Evolutionary conservation across 164 flowering plant species (phyloP), one percentile per base, ranked within the genome.

Genomic region (Tinospora cordifolia): DNA sequence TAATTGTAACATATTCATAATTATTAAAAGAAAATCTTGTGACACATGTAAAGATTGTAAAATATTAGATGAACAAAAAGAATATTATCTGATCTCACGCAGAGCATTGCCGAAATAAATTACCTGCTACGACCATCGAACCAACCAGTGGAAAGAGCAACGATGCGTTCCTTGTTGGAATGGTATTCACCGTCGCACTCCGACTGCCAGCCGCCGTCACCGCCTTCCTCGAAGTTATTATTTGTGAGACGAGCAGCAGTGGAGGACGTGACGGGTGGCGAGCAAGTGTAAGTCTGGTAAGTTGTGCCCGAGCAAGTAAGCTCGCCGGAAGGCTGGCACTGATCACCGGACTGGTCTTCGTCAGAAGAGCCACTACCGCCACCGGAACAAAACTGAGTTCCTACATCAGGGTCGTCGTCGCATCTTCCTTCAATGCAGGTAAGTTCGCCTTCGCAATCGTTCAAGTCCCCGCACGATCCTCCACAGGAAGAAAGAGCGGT

Each of bases 121-220:
- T 41, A 54, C 60, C 63, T 60, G 63, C 63, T 60, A 26, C 63
- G 36, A 25, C 63, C 63, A 24, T 14, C 63, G 17, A 25, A 60
- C 63, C 63, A 60, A 3, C 63, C 63, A 8, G 63, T 60, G 36
- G 63, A 60, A 14, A 60, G 36, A 12, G 63, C 63, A 12, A 60
- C 63, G 4, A 60, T 26, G 17, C 63, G 63, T 60, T 60, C 63
- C 8, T 1, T 60, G 63, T 60, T 60, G 14, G 14, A 24, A n/a
- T 60, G 63, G 4, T 60, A 60, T 0, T 13, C 1, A 8, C 15
- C 36, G 36, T 60, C 63, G 1, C 63, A 60, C 63, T 24, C 63
- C 36, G 63, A 60, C 12, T 34, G 36, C 34, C 63, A 34, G 17
- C 63, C 63, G 17, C 63, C 63, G 0, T 60, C 63, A 0, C 63